These are phyloP conservation scores for Malassezia sympodialis DNA, from an alignment of 1,284 basidiomycete species.

Conservation along the genomic window DNA sequence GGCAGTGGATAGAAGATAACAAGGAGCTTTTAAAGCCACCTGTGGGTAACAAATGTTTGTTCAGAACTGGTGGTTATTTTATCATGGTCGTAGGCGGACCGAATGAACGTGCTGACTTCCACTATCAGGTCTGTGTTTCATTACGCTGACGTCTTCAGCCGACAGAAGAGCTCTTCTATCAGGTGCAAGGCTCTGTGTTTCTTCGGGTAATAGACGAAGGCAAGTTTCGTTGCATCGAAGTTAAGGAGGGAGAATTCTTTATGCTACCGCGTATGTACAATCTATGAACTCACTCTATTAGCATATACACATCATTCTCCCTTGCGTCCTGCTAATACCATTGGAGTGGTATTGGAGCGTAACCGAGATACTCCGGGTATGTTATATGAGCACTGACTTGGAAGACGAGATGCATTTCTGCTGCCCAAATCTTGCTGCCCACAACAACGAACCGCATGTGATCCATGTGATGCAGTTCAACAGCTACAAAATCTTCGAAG, in stretches of 20 bases:
- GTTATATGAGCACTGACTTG: constrained; percentile 6
- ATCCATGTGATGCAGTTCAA: constrained; percentile 80
- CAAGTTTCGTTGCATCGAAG: constrained; percentile 74
- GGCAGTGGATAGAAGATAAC: constrained; percentile 46
- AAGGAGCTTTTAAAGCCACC: constrained; percentile 43
- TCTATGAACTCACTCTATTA: constrained; percentile 34
- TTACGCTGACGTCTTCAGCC: constrained; percentile 14
- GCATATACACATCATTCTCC: constrained; percentile 89
- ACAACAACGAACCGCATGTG: constrained; percentile 59
- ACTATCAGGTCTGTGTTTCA: constrained; percentile 24
- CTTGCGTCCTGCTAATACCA: constrained; percentile 75
- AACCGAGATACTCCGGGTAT: constrained; percentile 52
- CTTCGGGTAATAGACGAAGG: constrained; percentile 68
- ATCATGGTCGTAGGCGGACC: constrained; percentile 47
- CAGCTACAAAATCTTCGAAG: constrained; percentile 79
- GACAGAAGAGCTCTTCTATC: constrained; percentile 47
- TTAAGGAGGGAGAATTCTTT: constrained; percentile 94
- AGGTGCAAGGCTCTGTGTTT: constrained; percentile 58
- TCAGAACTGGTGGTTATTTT: constrained; percentile 37
- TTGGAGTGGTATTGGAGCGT: constrained; percentile 90
- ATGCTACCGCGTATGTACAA: constrained; percentile 57
- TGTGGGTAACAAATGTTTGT: constrained; percentile 47
- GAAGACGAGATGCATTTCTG: constrained; percentile 88
- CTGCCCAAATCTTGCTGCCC: constrained; percentile 60
- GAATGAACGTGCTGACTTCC: constrained; percentile 42